Evolutionary conservation across 2,329 filamentous ascomycete genomes (phyloP).

Genomic region (Aspergillus pseudotamarii): DNA sequence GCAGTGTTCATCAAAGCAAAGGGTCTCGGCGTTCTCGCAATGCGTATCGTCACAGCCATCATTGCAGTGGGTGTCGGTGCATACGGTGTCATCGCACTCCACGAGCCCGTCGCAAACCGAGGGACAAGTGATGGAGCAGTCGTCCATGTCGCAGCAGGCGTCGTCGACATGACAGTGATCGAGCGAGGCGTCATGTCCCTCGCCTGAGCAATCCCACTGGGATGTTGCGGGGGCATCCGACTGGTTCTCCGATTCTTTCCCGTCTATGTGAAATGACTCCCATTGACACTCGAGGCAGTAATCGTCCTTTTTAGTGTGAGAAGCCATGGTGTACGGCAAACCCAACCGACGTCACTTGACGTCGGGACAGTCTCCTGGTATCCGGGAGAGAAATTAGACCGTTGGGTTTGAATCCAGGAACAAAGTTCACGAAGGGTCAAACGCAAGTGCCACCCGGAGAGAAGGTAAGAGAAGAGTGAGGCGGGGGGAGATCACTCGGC

Average conservation of each 20-base stretch:
- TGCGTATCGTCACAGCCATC: constrained; percentile 30
- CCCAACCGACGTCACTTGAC: not conserved
- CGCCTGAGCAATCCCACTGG: constrained; percentile 35
- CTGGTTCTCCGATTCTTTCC: constrained; percentile 29
- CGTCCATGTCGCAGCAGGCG: constrained; percentile 43
- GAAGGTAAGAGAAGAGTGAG: not conserved
- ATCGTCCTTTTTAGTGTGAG: constrained; percentile 33
- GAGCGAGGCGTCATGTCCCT: constrained; percentile 31
- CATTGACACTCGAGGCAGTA: constrained; percentile 48
- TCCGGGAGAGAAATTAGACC: not conserved
- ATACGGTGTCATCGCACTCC: constrained; percentile 43
- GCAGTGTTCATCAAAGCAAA: constrained; percentile 45
- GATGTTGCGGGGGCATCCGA: constrained; percentile 23
- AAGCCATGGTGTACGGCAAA: constrained; percentile 31
- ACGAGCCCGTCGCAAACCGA: constrained; percentile 46
- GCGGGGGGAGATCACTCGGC: constrained; percentile 5
- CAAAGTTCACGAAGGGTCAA: not conserved
- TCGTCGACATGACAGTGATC: constrained; percentile 34
- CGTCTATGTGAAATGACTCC: constrained; percentile 42
- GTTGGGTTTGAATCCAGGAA: not conserved
- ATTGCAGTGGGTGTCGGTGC: constrained; percentile 38
- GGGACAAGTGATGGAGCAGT: constrained; percentile 40
- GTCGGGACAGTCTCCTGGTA: not conserved
- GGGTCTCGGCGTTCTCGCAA: constrained; percentile 32
- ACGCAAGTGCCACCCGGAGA: not conserved